Conservation (phyloP, 768 basidiomycete species). For the Lyophyllum semitale region DNA sequence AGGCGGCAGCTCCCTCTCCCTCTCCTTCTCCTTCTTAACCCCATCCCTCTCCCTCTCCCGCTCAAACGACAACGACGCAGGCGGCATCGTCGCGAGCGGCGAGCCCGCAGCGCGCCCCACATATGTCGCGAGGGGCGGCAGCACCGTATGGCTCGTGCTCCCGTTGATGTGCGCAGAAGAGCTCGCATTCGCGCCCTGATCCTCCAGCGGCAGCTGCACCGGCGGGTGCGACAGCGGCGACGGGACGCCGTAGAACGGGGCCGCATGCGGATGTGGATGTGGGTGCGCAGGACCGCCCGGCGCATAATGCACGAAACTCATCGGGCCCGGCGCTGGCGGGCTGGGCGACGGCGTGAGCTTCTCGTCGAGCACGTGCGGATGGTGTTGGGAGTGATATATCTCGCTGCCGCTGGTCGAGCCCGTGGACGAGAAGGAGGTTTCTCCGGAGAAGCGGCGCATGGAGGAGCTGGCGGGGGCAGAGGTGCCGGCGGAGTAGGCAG, state of each 20-base stretch:
- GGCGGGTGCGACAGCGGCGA: slow-evolving; percentile 53
- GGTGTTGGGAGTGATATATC: slow-evolving; percentile 44
- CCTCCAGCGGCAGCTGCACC: slow-evolving; percentile 29
- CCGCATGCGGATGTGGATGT: slow-evolving; percentile 22
- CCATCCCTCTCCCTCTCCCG: slow-evolving; percentile 49
- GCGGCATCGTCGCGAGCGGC: slow-evolving; percentile 35
- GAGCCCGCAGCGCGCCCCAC: slow-evolving; percentile 37
- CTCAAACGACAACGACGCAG: slow-evolving; percentile 54
- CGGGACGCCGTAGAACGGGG: slow-evolving; percentile 49
- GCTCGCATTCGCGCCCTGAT: slow-evolving; percentile 9
- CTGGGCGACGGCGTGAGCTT: slow-evolving; percentile 63
- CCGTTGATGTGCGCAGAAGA: not conserved
- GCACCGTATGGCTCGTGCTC: not conserved
- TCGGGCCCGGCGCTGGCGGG: slow-evolving; percentile 48
- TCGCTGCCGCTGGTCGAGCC: slow-evolving; percentile 63
- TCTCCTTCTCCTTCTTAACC: slow-evolving; percentile 52
- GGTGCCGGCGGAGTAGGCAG: slow-evolving; percentile 45
- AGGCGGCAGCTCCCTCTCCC: slow-evolving; percentile 49
- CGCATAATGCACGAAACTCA: slow-evolving; percentile 63
- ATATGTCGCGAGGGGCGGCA: slow-evolving; percentile 36
- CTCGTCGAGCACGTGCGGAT: slow-evolving; percentile 26
- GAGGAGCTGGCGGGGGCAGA: slow-evolving; percentile 6
- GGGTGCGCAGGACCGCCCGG: slow-evolving; percentile 34
- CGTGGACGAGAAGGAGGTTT: slow-evolving; percentile 50
- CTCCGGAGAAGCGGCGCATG: slow-evolving; percentile 51